Percentiles rank a stretch among this genome's conserved stretches.
Evolutionary conservation across 2,329 filamentous ascomycete species (phyloP).

Genomic region (Phialocephala sp.): DNA sequence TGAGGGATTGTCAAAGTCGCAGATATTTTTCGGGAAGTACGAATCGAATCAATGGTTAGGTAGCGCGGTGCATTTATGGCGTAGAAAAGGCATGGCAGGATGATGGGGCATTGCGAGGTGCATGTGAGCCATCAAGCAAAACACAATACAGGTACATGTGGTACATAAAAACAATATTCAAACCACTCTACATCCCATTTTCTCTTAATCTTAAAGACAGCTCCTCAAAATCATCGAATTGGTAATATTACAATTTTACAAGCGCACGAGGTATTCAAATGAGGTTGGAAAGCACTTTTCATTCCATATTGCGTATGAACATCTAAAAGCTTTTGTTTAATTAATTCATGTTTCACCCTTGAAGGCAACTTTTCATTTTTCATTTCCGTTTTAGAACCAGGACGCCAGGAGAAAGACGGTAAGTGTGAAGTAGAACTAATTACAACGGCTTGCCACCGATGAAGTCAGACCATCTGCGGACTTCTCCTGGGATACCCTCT

Average conservation of each 20-base stretch:
- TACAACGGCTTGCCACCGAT: conserved; percentile 84
- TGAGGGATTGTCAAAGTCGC: conserved; percentile 4
- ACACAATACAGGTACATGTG: conserved; percentile 1
- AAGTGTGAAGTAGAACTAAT: conserved; percentile 13
- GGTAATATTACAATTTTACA: no score
- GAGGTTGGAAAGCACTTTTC: conserved; percentile 17
- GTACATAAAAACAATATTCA: neutral
- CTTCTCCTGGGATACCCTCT: conserved; percentile 89
- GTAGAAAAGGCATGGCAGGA: conserved; percentile 21
- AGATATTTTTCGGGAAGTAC: conserved; percentile 11
- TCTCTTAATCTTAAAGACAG: neutral
- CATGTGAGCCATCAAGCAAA: conserved; percentile 11
- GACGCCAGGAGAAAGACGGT: conserved; percentile 6
- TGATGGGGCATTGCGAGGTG: conserved; percentile 21
- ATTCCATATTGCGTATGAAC: conserved; percentile 9
- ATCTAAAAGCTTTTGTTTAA: conserved; percentile 5
- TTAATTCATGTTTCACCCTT: neutral
- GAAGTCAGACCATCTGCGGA: conserved; percentile 94
- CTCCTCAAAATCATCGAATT: neutral
- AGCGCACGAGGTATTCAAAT: neutral
- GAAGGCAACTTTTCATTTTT: neutral
- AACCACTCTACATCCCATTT: neutral
- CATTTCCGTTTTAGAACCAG: neutral
- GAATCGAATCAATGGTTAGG: neutral
- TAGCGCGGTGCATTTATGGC: conserved; percentile 30